phyloP scores from a whole-genome alignment of 2,329 filamentous ascomycete species.

The Trichoderma sp. region DNA sequence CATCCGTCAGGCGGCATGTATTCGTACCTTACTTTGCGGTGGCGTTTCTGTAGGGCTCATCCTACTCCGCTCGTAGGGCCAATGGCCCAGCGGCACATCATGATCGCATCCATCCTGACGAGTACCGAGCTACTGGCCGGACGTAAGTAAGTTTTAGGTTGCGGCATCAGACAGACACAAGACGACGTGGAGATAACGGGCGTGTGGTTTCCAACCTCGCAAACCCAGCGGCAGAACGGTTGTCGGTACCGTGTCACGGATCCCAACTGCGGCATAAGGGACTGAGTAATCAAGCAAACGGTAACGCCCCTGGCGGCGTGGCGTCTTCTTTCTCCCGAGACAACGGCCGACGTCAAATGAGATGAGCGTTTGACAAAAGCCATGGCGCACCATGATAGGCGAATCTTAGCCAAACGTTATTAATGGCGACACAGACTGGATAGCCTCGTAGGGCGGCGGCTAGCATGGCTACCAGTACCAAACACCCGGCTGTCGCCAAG shows the following conservation, averaged over 20 bases:
- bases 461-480: not conserved
- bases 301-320: conserved; percentile 26
- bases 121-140: conserved; percentile 5
- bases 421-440: conserved; percentile 8
- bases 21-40: conserved; percentile 15
- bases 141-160: conserved; percentile 21
- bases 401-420: conserved; percentile 25
- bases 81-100: conserved; percentile 27
- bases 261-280: not conserved
- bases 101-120: conserved; percentile 3
- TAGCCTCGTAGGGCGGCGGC: conserved; percentile 27
- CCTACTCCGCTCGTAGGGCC: conserved; percentile 24
- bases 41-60: conserved; percentile 26
- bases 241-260: not conserved
- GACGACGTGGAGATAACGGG: conserved; percentile 6
- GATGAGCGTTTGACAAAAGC: conserved; percentile 12
- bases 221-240: not conserved
- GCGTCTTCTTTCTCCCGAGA: conserved; percentile 26
- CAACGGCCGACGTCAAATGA: conserved; percentile 28
- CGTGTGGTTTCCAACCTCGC: not conserved
- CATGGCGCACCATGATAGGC: conserved; percentile 24
- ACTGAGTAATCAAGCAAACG: conserved; percentile 21
- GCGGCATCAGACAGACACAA: conserved; percentile 8
- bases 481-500: conserved; percentile 21
- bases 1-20: conserved; percentile 3